These are phyloP conservation scores for Starmerella potacharoeniae DNA, from an alignment of 805 yeast genomes.

Conservation along the genomic window DNA sequence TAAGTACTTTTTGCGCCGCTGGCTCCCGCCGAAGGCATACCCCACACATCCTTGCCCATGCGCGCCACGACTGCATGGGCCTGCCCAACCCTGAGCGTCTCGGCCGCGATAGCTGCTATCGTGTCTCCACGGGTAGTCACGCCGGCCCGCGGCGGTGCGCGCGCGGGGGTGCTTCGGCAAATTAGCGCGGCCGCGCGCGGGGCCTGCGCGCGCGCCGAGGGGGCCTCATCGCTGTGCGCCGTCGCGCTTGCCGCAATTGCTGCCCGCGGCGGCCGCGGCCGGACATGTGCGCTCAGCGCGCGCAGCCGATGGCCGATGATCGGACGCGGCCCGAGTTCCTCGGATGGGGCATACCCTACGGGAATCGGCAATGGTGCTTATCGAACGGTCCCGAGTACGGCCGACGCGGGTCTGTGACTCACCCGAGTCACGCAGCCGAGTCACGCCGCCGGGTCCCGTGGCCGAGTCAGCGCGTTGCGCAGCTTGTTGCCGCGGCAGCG, in stretches of 20 bases:
- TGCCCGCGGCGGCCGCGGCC: background rate
- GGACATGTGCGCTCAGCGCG: background rate
- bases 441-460: background rate
- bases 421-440: slow-evolving; percentile 1
- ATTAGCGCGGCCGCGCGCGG: no score
- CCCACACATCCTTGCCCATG: slow-evolving; percentile 7
- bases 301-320: slow-evolving; percentile 2
- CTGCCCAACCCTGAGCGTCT: background rate
- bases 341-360: slow-evolving; percentile 3
- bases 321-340: slow-evolving; percentile 4
- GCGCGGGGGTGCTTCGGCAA: background rate
- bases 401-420: background rate
- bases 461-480: no score
- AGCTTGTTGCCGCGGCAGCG: background rate
- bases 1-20: slow-evolving; percentile 3
- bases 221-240: no score
- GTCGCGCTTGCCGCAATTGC: background rate
- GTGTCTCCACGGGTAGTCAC: background rate
- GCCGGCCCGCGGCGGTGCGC: background rate
- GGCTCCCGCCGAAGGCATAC: background rate
- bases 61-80: background rate
- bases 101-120: slow-evolving; percentile 1
- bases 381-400: background rate
- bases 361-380: background rate
- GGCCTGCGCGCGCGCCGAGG: no score